These are phyloP conservation scores for Synchytrium microbalum DNA, from an alignment of 371 early-diverging fungal species.

Conservation along the genomic window DNA sequence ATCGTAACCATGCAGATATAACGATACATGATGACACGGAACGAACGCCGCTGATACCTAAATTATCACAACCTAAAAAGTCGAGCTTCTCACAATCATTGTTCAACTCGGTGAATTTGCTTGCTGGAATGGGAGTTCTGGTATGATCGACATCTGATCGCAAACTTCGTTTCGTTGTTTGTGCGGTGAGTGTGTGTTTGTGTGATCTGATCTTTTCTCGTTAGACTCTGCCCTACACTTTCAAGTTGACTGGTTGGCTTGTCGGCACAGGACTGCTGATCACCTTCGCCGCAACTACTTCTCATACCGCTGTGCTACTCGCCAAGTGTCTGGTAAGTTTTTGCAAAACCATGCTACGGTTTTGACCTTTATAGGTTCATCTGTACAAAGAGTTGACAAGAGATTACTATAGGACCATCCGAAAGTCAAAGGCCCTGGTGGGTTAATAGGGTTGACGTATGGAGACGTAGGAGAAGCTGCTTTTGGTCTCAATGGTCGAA, in stretches of 20 bases:
- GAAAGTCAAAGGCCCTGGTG: background rate
- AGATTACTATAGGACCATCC: constrained; percentile 1
- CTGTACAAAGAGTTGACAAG: background rate
- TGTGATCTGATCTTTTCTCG: constrained; percentile 2
- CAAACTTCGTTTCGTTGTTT: constrained; percentile 14
- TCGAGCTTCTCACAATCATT: constrained; percentile 37
- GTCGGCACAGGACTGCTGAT: constrained; percentile 48
- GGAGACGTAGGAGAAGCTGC: constrained; percentile 62
- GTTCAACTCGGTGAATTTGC: constrained; percentile 52
- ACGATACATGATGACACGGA: background rate
- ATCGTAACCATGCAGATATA: background rate
- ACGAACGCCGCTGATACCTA: background rate
- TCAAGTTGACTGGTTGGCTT: constrained; percentile 57
- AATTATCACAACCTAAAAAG: constrained; percentile 7
- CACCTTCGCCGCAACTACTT: constrained; percentile 47
- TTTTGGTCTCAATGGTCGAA: constrained; percentile 54
- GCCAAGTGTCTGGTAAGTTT: constrained; percentile 41
- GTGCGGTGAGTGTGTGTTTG: constrained; percentile 9
- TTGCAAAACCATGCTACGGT: background rate
- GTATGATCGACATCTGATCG: constrained; percentile 9
- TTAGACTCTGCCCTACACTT: constrained; percentile 47
- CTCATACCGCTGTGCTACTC: constrained; percentile 58
- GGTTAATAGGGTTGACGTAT: constrained; percentile 32
- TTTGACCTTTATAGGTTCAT: background rate
- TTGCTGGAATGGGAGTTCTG: constrained; percentile 51